Conservation (phyloP, 208 protist genomes). For the Sergeia podlipaevii region DNA sequence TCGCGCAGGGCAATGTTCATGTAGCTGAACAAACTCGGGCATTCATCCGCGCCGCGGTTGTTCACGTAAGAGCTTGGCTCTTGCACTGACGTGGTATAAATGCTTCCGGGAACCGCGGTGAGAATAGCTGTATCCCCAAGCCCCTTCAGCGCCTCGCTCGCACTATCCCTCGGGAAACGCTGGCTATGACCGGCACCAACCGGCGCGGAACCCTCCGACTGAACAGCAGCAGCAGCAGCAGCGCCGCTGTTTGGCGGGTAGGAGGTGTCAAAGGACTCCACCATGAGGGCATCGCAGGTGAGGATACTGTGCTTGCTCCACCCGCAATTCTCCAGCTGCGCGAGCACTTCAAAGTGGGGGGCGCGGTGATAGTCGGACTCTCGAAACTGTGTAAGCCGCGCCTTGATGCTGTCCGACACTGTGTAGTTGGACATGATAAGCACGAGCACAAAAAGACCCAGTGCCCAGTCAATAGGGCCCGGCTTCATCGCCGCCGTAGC, state of each 20-base stretch:
- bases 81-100: conserved; percentile 34
- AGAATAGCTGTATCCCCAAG: conserved; percentile 3
- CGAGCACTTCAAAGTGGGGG: conserved; percentile 32
- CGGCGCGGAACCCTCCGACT: no score
- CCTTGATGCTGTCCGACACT: conserved; percentile 32
- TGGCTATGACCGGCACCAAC: not conserved
- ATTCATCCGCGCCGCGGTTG: conserved; percentile 15
- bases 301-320: conserved; percentile 63
- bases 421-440: conserved; percentile 28
- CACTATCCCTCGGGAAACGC: not conserved
- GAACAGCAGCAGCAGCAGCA: conserved; percentile 2
- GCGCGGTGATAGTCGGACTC: conserved; percentile 18
- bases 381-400: conserved; percentile 32
- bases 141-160: no score
- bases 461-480: conserved; percentile 64
- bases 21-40: conserved; percentile 46
- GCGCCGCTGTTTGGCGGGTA: conserved; percentile 1
- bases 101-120: no score
- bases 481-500: conserved; percentile 62
- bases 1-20: conserved; percentile 72
- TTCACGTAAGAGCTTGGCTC: conserved; percentile 40
- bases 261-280: conserved; percentile 27
- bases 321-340: conserved; percentile 47
- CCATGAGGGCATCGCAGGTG: conserved; percentile 33
- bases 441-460: conserved; percentile 60